phyloP scores from a whole-genome alignment of 805 yeast species.

The Kluyveromyces wickerhamii region DNA sequence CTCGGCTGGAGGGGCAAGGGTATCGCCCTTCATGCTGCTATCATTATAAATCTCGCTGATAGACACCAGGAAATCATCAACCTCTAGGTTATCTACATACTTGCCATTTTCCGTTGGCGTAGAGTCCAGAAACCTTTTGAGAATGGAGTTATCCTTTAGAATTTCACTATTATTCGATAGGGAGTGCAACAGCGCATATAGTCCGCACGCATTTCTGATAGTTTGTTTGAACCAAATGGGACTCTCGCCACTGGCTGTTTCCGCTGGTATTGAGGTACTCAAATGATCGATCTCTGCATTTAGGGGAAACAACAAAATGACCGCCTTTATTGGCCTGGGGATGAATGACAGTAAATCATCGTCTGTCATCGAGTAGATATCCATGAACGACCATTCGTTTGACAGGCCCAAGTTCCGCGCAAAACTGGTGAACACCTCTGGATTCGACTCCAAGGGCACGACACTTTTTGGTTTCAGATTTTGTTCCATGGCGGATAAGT shows the following conservation, averaged over 20 bases:
- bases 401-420: slow-evolving; percentile 62
- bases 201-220: slow-evolving; percentile 84
- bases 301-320: slow-evolving; percentile 78
- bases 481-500: no score
- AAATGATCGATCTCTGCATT: slow-evolving; percentile 48
- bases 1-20: slow-evolving; percentile 56
- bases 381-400: slow-evolving; percentile 55
- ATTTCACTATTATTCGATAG: slow-evolving; percentile 32
- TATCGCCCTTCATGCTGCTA: slow-evolving; percentile 43
- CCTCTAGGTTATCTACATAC: slow-evolving; percentile 34
- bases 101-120: slow-evolving; percentile 31
- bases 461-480: slow-evolving; percentile 38
- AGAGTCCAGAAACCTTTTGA: slow-evolving; percentile 13
- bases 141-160: slow-evolving; percentile 15
- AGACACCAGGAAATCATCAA: slow-evolving; percentile 28
- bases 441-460: slow-evolving; percentile 87
- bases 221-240: slow-evolving; percentile 78
- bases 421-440: slow-evolving; percentile 67
- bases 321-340: slow-evolving; percentile 72
- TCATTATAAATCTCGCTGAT: slow-evolving; percentile 17
- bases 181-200: slow-evolving; percentile 77
- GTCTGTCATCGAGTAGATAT: slow-evolving; percentile 79
- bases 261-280: slow-evolving; percentile 30
- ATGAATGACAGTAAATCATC: slow-evolving; percentile 70
- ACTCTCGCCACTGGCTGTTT: slow-evolving; percentile 10